phyloP scores from a whole-genome alignment of 2,329 filamentous ascomycete genomes.

The Colletotrichum costaricense region DNA sequence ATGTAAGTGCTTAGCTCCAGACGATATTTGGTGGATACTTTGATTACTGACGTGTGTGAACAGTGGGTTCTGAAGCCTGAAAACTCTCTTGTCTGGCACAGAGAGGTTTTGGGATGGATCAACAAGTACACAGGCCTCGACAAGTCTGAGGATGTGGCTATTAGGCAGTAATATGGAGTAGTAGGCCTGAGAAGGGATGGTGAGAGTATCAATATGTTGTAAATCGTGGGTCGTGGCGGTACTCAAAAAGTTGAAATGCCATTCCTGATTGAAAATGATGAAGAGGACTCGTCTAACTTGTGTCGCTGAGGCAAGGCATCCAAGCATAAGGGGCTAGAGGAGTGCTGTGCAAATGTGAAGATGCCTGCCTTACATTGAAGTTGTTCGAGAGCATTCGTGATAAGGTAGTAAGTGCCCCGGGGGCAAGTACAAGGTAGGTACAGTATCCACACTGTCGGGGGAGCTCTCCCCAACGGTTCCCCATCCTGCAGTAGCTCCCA shows the following conservation, averaged over 20 bases:
- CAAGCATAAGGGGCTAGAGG: too few species aligned
- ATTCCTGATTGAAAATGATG: too few species aligned
- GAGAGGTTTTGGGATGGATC: conserved; percentile 83
- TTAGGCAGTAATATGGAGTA: conserved; percentile 6
- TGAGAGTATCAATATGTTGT: not conserved
- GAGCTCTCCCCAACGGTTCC: not conserved
- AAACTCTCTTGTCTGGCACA: conserved; percentile 91
- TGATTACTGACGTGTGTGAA: conserved; percentile 42
- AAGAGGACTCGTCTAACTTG: too few species aligned
- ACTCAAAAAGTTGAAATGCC: not conserved
- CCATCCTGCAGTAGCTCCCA: not conserved
- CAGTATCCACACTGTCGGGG: conserved; percentile 16
- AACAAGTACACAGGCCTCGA: conserved; percentile 68
- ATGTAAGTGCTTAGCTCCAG: conserved; percentile 49
- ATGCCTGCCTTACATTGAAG: too few species aligned
- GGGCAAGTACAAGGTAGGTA: not conserved
- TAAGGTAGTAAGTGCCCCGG: too few species aligned
- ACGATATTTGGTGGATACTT: fast-evolving
- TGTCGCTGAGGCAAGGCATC: too few species aligned
- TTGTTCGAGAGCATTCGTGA: too few species aligned
- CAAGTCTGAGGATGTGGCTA: conserved; percentile 27
- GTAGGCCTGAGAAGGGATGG: too few species aligned
- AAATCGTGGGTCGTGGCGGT: not conserved
- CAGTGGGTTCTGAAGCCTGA: conserved; percentile 91
- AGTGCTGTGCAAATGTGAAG: too few species aligned